Evolutionary conservation across 768 basidiomycete genomes (phyloP).

Genomic region (Agrocybe pediades): DNA sequence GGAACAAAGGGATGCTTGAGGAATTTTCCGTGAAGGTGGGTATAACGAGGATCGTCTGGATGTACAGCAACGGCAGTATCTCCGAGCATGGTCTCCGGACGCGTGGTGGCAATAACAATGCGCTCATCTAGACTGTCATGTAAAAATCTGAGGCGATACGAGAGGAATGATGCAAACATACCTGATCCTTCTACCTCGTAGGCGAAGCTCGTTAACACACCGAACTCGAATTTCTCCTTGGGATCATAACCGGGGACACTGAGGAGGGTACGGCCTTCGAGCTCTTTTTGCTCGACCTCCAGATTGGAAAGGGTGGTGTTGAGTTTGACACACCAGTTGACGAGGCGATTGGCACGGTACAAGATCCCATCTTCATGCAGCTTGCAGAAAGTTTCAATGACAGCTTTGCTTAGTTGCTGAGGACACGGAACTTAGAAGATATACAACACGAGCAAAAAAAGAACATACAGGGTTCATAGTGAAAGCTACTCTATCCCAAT

Average conservation of each 20-base stretch:
- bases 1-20: conserved; percentile 85
- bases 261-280: conserved; percentile 82
- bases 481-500: conserved; percentile 94
- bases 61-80: conserved; percentile 98
- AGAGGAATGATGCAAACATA: conserved; percentile 28
- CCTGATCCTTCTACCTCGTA: conserved; percentile 89
- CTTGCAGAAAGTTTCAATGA: conserved; percentile 87
- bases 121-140: conserved; percentile 63
- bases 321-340: conserved; percentile 96
- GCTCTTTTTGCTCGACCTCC: conserved; percentile 94
- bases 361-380: conserved; percentile 90
- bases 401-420: conserved; percentile 79
- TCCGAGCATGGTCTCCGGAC: conserved; percentile 98
- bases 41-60: conserved; percentile 90
- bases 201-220: conserved; percentile 94
- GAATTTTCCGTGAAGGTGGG: conserved; percentile 94
- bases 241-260: conserved; percentile 91
- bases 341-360: conserved; percentile 94
- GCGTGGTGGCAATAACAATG: conserved; percentile 93
- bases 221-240: conserved; percentile 98
- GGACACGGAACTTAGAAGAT: neutral
- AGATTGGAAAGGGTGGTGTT: conserved; percentile 98
- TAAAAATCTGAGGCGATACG: neutral
- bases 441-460: neutral
- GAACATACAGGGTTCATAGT: conserved; percentile 85